Evolutionary conservation across 1,284 basidiomycete species (phyloP).

Genomic region (Apiotrichum veenhuisii): DNA sequence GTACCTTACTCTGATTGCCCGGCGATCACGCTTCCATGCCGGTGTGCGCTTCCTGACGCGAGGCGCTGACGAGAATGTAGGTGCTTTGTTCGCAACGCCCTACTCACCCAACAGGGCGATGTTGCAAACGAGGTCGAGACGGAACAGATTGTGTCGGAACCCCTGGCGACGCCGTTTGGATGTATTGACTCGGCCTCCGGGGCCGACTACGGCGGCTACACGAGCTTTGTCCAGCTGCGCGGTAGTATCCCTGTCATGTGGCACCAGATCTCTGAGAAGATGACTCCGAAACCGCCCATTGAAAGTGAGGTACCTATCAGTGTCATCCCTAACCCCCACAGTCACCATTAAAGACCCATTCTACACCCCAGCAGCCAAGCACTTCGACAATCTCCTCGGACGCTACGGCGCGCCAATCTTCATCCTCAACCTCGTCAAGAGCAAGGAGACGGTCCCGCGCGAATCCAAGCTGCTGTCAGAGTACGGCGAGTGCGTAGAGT

Average conservation of each 20-base stretch:
- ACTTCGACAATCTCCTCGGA: constrained; percentile 88
- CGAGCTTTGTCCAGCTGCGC: constrained; percentile 93
- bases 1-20: constrained; percentile 89
- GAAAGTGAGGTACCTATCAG: constrained; percentile 63
- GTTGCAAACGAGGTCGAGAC: constrained; percentile 99
- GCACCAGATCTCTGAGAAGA: constrained; percentile 88
- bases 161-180: constrained; percentile 85
- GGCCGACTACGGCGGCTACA: constrained; percentile 63
- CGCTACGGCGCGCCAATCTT: constrained; percentile 88
- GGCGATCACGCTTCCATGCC: constrained; percentile 91
- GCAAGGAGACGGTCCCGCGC: constrained; percentile 64
- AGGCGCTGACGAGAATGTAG: constrained; percentile 72
- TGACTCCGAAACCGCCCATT: constrained; percentile 89
- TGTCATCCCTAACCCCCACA: constrained; percentile 41
- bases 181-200: constrained; percentile 50
- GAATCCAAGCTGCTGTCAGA: constrained; percentile 92
- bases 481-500: constrained; percentile 86
- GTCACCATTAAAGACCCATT: constrained; percentile 94
- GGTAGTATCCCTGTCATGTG: constrained; percentile 95
- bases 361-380: constrained; percentile 84
- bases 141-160: constrained; percentile 96
- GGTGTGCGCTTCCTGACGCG: constrained; percentile 93
- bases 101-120: constrained; percentile 63
- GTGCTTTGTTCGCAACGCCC: background rate
- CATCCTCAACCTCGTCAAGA: constrained; percentile 95